These are phyloP conservation scores for Nakazawaea ernobii DNA, from an alignment of 805 yeast species.

Conservation along the genomic window DNA sequence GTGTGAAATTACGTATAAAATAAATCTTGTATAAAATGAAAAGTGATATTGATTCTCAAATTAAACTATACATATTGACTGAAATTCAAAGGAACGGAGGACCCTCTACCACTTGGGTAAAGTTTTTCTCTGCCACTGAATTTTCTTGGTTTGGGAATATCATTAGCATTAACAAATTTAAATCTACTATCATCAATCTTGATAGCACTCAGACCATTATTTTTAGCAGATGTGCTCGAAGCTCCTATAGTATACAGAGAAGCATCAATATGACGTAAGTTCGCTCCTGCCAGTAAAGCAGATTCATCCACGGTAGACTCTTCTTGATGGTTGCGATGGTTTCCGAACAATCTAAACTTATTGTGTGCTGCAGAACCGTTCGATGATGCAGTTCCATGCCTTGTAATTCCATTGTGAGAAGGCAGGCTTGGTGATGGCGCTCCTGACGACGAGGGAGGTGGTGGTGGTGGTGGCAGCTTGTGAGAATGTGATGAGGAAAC, in stretches of 20 bases:
- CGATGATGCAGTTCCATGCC: slow-evolving; percentile 3
- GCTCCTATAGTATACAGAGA: slow-evolving; percentile 60
- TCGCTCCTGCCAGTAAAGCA: slow-evolving; percentile 42
- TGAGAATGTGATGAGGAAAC: slow-evolving; percentile 2
- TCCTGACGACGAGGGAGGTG: slow-evolving; percentile 19
- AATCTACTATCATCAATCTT: slow-evolving; percentile 70
- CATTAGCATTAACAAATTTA: slow-evolving; percentile 57
- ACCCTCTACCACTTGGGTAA: slow-evolving; percentile 94
- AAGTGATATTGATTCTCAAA: slow-evolving; percentile 14
- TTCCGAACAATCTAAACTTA: slow-evolving; percentile 12
- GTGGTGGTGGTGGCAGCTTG: slow-evolving; percentile 19
- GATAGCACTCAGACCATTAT: slow-evolving; percentile 21
- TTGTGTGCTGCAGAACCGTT: slow-evolving; percentile 14
- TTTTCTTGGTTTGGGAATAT: slow-evolving; percentile 83
- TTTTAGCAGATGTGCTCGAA: slow-evolving; percentile 17
- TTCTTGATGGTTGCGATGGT: slow-evolving; percentile 10
- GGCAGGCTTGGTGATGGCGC: slow-evolving; percentile 29
- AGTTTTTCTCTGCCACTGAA: slow-evolving; percentile 67
- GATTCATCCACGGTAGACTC: slow-evolving; percentile 29
- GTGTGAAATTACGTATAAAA: slow-evolving; percentile 3
- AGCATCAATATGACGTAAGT: slow-evolving; percentile 55
- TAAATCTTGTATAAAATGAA: neutral
- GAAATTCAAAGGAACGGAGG: slow-evolving; percentile 80
- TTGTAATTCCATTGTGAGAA: slow-evolving; percentile 14
- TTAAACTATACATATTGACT: slow-evolving; percentile 9